Percentiles rank a stretch among this genome's conserved stretches.
phyloP scores from a whole-genome alignment of 2,329 filamentous ascomycete genomes.

The Colletotrichum zoysiae region DNA sequence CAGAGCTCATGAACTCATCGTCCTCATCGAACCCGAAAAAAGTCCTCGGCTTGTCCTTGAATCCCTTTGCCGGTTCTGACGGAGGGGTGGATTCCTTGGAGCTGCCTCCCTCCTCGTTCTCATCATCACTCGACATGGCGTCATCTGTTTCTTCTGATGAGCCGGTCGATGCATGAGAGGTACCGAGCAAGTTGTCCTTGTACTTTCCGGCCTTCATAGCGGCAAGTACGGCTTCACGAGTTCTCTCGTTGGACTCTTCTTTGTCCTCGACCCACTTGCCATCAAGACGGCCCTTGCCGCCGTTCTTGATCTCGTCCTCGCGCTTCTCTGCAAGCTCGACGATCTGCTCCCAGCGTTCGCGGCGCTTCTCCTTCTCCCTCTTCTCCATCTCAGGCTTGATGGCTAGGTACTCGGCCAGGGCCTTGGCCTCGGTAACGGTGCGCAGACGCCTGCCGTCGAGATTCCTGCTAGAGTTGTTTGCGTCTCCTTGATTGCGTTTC shows the following conservation, averaged over 20 bases:
- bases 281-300: slow-evolving; percentile 78
- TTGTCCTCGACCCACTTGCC: slow-evolving; percentile 96
- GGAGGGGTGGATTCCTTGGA: slow-evolving; percentile 65
- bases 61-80: slow-evolving; percentile 55
- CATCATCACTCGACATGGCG: slow-evolving; percentile 50
- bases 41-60: slow-evolving; percentile 57
- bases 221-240: slow-evolving; percentile 78
- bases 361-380: slow-evolving; percentile 88
- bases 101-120: slow-evolving; percentile 56
- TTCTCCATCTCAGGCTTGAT: slow-evolving; percentile 98
- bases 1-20: slow-evolving; percentile 79
- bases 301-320: slow-evolving; percentile 85
- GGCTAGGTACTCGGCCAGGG: slow-evolving; percentile 91
- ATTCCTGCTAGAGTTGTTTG: slow-evolving; percentile 92
- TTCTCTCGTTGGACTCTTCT: slow-evolving; percentile 88
- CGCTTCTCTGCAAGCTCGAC: slow-evolving; percentile 86
- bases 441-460: slow-evolving; percentile 90
- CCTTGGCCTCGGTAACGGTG: slow-evolving; percentile 95
- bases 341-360: slow-evolving; percentile 88
- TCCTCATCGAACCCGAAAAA: slow-evolving; percentile 87
- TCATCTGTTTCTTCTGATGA: slow-evolving; percentile 51
- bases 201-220: slow-evolving; percentile 75
- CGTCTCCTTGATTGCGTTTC: slow-evolving; percentile 84
- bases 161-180: slow-evolving; percentile 63
- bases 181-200: slow-evolving; percentile 70